Conservation (phyloP, 805 yeast genomes). For the Candida endomychidarum region DNA sequence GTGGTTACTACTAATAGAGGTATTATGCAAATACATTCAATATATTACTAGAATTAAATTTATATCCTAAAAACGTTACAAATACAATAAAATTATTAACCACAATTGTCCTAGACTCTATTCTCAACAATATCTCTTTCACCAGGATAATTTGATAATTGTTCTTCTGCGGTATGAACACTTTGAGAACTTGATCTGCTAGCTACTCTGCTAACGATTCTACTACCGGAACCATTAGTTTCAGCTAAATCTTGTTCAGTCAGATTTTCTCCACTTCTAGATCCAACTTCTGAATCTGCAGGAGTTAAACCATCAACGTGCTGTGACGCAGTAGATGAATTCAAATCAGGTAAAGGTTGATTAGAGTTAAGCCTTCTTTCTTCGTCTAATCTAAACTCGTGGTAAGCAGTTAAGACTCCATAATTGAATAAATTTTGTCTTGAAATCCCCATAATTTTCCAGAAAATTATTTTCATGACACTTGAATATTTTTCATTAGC, state of each 20-base stretch:
- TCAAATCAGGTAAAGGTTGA: constrained; percentile 3
- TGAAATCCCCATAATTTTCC: constrained; percentile 58
- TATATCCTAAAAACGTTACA: neutral
- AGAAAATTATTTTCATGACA: constrained; percentile 39
- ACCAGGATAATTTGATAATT: neutral
- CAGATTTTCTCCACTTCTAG: neutral
- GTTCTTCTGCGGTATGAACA: constrained; percentile 12
- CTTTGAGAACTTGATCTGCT: constrained; percentile 2
- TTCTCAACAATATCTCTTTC: constrained; percentile 22
- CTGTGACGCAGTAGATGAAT: neutral
- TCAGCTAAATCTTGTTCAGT: constrained; percentile 1
- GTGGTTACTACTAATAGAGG: too few relatives aligned
- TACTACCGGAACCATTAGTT: neutral
- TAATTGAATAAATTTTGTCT: constrained; percentile 49
- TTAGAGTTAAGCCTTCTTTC: constrained; percentile 10
- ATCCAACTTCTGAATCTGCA: neutral
- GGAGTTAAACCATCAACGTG: neutral
- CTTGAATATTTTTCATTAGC: constrained; percentile 35
- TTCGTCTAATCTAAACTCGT: constrained; percentile 16
- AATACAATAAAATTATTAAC: neutral
- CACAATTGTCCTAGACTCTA: constrained; percentile 14
- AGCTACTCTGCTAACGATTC: neutral
- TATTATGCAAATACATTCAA: neutral
- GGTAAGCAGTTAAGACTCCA: constrained; percentile 37
- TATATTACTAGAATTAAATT: neutral